Evolutionary conservation across 306 rosid species (phyloP).

Genomic region (Benincasa hispida): DNA sequence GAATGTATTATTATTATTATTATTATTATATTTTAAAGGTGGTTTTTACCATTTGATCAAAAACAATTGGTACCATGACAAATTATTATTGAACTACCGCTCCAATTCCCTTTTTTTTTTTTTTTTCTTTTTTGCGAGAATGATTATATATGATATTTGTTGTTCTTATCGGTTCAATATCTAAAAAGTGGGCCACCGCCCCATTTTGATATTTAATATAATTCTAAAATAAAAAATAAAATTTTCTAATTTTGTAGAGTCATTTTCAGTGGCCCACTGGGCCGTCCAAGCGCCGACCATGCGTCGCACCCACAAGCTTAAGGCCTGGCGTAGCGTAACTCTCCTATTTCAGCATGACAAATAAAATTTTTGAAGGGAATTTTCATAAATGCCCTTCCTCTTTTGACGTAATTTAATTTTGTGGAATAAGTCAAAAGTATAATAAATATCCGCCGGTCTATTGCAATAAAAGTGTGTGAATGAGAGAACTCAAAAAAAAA

Average conservation of each 20-base stretch:
- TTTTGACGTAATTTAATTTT: neutral
- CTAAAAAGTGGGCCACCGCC: neutral
- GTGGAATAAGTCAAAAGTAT: neutral
- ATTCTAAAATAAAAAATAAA: neutral
- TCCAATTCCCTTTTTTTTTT: no score
- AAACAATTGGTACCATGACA: no score
- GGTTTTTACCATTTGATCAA: no score
- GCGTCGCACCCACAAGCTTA: slow-evolving; percentile 1
- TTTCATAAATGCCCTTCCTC: neutral
- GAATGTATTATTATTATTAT: no score
- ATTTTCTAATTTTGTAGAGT: neutral
- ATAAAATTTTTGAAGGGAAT: neutral
- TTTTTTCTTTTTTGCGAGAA: no score
- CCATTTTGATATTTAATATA: neutral
- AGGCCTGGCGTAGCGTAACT: neutral
- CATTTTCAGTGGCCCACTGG: neutral
- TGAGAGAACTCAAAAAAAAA: neutral
- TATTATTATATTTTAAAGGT: no score
- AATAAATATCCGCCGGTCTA: neutral
- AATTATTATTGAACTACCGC: no score
- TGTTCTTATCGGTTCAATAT: neutral
- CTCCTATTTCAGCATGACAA: neutral
- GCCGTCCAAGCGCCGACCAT: slow-evolving; percentile 10
- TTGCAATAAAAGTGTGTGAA: neutral
- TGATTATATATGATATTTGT: neutral